These are phyloP conservation scores for Yarrowia sp. DNA, from an alignment of 805 yeast species.

Conservation along the genomic window DNA sequence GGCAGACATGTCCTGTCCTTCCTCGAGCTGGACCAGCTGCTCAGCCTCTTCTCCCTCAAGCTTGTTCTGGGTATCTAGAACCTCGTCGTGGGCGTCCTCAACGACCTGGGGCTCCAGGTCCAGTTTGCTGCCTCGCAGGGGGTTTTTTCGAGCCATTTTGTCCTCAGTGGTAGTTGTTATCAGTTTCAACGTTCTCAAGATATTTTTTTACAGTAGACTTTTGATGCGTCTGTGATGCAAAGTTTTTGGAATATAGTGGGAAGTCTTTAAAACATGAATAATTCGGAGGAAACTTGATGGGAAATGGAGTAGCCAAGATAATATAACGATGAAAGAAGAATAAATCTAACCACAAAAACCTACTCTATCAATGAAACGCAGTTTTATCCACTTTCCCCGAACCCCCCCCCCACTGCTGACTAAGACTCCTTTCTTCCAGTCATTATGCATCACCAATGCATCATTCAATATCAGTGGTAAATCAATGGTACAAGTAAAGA, in stretches of 20 bases:
- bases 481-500: not conserved
- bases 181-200: not conserved
- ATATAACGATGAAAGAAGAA: too few relatives aligned
- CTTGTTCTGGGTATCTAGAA: not conserved
- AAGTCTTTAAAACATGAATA: not conserved
- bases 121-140: not conserved
- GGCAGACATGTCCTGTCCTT: constrained; percentile 4
- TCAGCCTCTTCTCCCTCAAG: constrained; percentile 3
- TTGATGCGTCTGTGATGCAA: constrained; percentile 10
- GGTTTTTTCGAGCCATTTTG: constrained; percentile 37
- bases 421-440: not conserved
- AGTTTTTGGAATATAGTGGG: not conserved
- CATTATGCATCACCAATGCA: not conserved
- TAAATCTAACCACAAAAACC: too few relatives aligned
- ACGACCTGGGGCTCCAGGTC: not conserved
- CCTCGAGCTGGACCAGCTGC: not conserved
- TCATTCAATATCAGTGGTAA: not conserved
- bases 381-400: not conserved
- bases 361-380: too few relatives aligned
- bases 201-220: constrained; percentile 29
- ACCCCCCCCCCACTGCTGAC: not conserved
- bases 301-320: not conserved
- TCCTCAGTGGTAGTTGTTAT: not conserved
- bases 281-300: not conserved
- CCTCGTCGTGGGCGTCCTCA: constrained; percentile 3